Conservation (phyloP, 192 early-diverging fungal species). For the Fimicolochytrium jonesii region DNA sequence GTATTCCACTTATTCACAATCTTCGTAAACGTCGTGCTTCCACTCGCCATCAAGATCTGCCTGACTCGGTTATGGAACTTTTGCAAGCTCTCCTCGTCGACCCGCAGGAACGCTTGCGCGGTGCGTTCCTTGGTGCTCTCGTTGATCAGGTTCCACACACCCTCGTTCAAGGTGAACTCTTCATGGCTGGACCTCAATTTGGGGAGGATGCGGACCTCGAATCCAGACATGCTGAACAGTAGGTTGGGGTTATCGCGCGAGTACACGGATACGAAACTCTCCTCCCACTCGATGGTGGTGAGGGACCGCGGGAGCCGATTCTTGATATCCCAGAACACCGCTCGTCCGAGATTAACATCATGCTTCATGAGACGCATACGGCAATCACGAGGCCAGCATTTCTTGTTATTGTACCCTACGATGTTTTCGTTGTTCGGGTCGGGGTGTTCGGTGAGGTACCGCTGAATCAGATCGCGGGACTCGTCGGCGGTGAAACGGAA, state of each 20-base stretch:
- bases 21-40: constrained; percentile 96
- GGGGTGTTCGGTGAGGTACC: constrained; percentile 95
- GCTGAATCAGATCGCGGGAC: constrained; percentile 90
- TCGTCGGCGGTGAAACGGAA: constrained; percentile 93
- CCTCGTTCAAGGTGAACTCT: constrained; percentile 84
- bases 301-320: constrained; percentile 94
- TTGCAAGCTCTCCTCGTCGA: constrained; percentile 89
- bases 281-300: constrained; percentile 98
- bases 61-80: constrained; percentile 94
- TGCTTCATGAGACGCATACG: constrained; percentile 99
- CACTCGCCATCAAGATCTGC: constrained; percentile 97
- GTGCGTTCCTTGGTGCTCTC: constrained; percentile 97
- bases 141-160: constrained; percentile 93
- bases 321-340: constrained; percentile 99
- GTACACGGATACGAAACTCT: constrained; percentile 94
- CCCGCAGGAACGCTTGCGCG: constrained; percentile 94
- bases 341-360: constrained; percentile 95
- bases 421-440: constrained; percentile 99
- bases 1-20: constrained; percentile 88
- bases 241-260: constrained; percentile 97
- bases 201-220: constrained; percentile 94
- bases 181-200: constrained; percentile 79
- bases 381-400: constrained; percentile 98
- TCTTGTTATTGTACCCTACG: constrained; percentile 93
- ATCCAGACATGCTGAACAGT: constrained; percentile 89